Evolutionary conservation across 352 stramenopile species (phyloP), one percentile per base, ranked within the genome.

Genomic region (Pythium grandisporangium): DNA sequence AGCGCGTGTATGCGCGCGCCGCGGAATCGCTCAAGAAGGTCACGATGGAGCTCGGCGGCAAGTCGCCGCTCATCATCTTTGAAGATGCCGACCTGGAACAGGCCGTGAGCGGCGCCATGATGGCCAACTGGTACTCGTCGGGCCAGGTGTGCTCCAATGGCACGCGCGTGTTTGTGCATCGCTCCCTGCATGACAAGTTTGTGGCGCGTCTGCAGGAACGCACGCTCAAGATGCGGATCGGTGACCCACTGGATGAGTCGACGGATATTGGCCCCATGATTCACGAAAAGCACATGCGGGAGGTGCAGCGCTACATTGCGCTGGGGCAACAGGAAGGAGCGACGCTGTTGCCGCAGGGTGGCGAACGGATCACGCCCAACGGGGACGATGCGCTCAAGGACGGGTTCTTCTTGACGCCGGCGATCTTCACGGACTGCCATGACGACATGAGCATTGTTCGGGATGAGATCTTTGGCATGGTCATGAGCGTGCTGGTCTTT

Each of bases 91-190:
- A 95, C 41, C 6, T 95, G 1, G 63, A 96, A 34, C 48, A 90
- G 27, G 83, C 84, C 1, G 81, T 96, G 27, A 61, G 72, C 0
- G 72, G 50, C 6, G 72, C 83, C 2, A 89, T 92, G 75, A 82
- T 95, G 58, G 81, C 61, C 52, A 92, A 89, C 54, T 94, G 67
- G 70, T 94, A 86, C 63, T 91, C 79, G 22, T 85, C 70, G 6
- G 84, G 84, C 1, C 88, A 96, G 46, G 92, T 88, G 22, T 98
- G 84, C 55, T 91, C 82, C 13, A 90, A 90, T 39, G 88, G 85
- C 39, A 95, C 84, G 41, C 80, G 89, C 8, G 64, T 97, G 20
- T 89, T 96, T 35, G 77, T 97, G 21, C 84, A 96, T 27, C 61
- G 64, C 7, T 47, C 49, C n/a, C 67, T 97, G 24, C 85, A 69